These are phyloP conservation scores for Malania oleifera DNA, from an alignment of 164 flowering plant species.

Conservation along the genomic window DNA sequence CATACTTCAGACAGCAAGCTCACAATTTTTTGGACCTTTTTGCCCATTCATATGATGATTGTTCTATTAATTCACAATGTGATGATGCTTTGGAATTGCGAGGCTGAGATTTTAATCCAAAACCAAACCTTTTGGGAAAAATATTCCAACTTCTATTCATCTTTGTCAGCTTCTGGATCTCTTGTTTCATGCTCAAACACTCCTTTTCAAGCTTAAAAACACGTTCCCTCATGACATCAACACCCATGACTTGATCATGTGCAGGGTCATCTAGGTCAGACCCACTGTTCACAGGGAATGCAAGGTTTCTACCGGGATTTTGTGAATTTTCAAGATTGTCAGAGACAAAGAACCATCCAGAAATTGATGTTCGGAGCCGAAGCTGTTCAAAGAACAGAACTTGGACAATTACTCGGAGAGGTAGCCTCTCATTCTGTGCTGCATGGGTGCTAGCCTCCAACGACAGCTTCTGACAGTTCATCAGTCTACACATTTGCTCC, in stretches of 20 bases:
- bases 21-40: slow-evolving; percentile 6
- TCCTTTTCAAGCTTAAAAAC: slow-evolving; percentile 66
- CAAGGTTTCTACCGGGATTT: slow-evolving; percentile 22
- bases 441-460: slow-evolving; percentile 72
- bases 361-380: slow-evolving; percentile 51
- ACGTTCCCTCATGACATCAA: slow-evolving; percentile 40
- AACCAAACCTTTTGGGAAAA: slow-evolving; percentile 32
- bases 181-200: slow-evolving; percentile 47
- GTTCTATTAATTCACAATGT: slow-evolving; percentile 14
- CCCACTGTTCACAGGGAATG: slow-evolving; percentile 17
- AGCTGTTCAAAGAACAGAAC: slow-evolving; percentile 71
- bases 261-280: slow-evolving; percentile 7
- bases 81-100: slow-evolving; percentile 15
- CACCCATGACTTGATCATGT: slow-evolving; percentile 11
- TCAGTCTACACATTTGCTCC: slow-evolving; percentile 59
- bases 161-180: slow-evolving; percentile 47
- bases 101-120: slow-evolving; percentile 21
- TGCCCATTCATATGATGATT: slow-evolving; percentile 10
- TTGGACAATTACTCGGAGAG: slow-evolving; percentile 63
- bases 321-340: slow-evolving; percentile 48
- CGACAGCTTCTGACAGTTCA: slow-evolving; percentile 72
- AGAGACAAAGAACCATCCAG: slow-evolving; percentile 64
- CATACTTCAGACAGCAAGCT: slow-evolving; percentile 2
- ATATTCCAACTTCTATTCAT: slow-evolving; percentile 50
- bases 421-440: slow-evolving; percentile 67